These are phyloP conservation scores for Rhizopogon vesiculosus DNA, from an alignment of 768 basidiomycete species.

Conservation along the genomic window DNA sequence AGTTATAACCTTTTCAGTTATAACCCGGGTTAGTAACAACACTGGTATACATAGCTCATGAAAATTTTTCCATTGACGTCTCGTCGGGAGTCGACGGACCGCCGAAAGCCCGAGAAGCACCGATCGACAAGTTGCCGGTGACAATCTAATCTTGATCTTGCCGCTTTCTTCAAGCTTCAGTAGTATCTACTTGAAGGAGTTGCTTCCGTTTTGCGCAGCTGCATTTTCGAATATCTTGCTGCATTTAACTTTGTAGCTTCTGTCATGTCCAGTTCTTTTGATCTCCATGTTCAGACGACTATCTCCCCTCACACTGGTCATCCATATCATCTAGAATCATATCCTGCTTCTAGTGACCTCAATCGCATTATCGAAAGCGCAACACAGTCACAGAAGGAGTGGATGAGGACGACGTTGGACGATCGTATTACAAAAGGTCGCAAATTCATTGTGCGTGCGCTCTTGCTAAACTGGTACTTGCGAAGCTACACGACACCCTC, in stretches of 20 bases:
- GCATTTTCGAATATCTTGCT: background rate
- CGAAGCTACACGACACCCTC: conserved; percentile 40
- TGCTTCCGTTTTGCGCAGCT: too few species aligned
- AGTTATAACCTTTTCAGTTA: too few species aligned
- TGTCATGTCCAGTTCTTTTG: conserved; percentile 1
- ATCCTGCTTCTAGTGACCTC: conserved; percentile 58
- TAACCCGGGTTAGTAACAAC: too few species aligned
- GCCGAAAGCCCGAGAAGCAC: background rate
- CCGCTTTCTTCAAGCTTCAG: too few species aligned
- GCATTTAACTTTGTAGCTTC: background rate
- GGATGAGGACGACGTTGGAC: conserved; percentile 54
- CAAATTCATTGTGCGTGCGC: conserved; percentile 55
- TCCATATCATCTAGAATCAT: conserved; percentile 53
- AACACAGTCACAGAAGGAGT: conserved; percentile 65
- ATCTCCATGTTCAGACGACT: conserved; percentile 57
- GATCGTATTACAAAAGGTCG: conserved; percentile 69
- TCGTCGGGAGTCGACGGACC: background rate
- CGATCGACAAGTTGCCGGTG: background rate
- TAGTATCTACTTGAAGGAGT: too few species aligned
- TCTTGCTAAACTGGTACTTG: background rate
- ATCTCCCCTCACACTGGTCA: conserved; percentile 74
- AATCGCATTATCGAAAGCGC: conserved; percentile 54
- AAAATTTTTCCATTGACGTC: too few species aligned
- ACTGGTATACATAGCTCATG: too few species aligned
- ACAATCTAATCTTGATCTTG: background rate